Evolutionary conservation across 2,329 filamentous ascomycete genomes (phyloP).

Genomic region (Mycosphaerella sp.): DNA sequence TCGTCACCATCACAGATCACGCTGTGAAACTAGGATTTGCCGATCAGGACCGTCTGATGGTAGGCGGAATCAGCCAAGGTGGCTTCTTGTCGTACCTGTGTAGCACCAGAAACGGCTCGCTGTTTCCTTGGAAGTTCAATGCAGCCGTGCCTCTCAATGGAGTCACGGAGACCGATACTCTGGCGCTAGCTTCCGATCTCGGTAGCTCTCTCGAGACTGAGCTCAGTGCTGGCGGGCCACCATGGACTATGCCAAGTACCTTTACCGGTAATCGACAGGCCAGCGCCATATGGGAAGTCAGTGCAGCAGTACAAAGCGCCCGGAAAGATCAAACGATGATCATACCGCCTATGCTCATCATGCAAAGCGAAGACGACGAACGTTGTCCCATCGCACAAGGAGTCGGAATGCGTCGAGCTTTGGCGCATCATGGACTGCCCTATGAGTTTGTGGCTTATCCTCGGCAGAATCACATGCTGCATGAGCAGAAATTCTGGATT

Average conservation of each 20-base stretch:
- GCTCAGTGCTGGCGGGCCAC: constrained; percentile 21
- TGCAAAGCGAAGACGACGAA: constrained; percentile 34
- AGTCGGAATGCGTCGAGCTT: constrained; percentile 31
- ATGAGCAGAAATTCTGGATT: constrained; percentile 26
- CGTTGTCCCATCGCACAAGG: constrained; percentile 34
- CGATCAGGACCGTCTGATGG: constrained; percentile 31
- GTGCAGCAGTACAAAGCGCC: constrained; percentile 18
- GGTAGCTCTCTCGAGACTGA: constrained; percentile 25
- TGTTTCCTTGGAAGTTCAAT: constrained; percentile 34
- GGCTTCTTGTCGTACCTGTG: constrained; percentile 37
- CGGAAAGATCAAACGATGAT: constrained; percentile 9
- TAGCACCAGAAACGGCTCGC: constrained; percentile 34
- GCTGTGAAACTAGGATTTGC: constrained; percentile 33
- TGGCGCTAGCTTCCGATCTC: constrained; percentile 33
- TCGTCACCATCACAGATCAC: constrained; percentile 33
- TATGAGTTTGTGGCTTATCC: constrained; percentile 36
- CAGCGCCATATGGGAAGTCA: constrained; percentile 30
- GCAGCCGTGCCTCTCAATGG: constrained; percentile 37
- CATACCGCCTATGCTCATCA: constrained; percentile 33
- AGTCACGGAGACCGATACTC: constrained; percentile 35
- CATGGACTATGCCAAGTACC: constrained; percentile 26
- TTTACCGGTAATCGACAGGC: constrained; percentile 20
- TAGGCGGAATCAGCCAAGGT: constrained; percentile 38
- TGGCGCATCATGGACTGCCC: constrained; percentile 25
- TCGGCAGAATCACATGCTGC: constrained; percentile 30